phyloP scores from a whole-genome alignment of 495 filamentous ascomycete genomes.

The Symbiotaphrina buchneri region DNA sequence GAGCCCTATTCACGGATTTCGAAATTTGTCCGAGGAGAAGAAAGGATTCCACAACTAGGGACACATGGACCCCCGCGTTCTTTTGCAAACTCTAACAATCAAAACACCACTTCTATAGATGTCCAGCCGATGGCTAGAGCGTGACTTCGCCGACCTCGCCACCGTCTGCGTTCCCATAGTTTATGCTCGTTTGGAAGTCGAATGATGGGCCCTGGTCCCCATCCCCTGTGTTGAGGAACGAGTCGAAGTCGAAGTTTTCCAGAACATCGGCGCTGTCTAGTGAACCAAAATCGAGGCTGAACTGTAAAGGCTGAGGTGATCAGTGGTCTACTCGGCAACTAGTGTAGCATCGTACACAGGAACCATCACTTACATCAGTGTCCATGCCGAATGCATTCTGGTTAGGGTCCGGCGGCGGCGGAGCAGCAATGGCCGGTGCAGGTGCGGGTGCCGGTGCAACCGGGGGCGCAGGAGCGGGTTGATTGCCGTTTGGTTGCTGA shows the following conservation, averaged over 20 bases:
- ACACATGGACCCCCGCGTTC: too few species aligned
- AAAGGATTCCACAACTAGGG: too few species aligned
- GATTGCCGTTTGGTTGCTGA: neutral
- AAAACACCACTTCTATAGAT: conserved; percentile 4
- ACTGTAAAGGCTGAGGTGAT: conserved; percentile 4
- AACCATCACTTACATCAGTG: conserved; percentile 4
- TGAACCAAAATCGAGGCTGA: conserved; percentile 36
- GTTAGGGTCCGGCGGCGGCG: conserved; percentile 2
- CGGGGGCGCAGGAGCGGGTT: conserved; percentile 2
- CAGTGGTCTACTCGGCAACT: neutral
- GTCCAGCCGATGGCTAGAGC: too few species aligned
- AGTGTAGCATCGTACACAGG: neutral
- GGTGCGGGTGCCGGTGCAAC: conserved; percentile 25
- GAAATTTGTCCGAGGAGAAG: too few species aligned
- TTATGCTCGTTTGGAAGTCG: conserved; percentile 21
- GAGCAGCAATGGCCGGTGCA: conserved; percentile 61
- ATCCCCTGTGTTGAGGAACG: conserved; percentile 54
- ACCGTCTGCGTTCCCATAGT: conserved; percentile 4
- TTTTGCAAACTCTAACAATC: neutral
- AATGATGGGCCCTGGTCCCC: conserved; percentile 18
- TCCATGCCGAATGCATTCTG: conserved; percentile 4
- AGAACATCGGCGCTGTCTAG: conserved; percentile 48
- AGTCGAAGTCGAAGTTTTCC: conserved; percentile 89
- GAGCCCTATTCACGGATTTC: too few species aligned
- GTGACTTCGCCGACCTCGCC: conserved; percentile 4